These are phyloP conservation scores for Hyaloperonospora arabidopsidis DNA, from an alignment of 352 stramenopile genomes.

Conservation along the genomic window DNA sequence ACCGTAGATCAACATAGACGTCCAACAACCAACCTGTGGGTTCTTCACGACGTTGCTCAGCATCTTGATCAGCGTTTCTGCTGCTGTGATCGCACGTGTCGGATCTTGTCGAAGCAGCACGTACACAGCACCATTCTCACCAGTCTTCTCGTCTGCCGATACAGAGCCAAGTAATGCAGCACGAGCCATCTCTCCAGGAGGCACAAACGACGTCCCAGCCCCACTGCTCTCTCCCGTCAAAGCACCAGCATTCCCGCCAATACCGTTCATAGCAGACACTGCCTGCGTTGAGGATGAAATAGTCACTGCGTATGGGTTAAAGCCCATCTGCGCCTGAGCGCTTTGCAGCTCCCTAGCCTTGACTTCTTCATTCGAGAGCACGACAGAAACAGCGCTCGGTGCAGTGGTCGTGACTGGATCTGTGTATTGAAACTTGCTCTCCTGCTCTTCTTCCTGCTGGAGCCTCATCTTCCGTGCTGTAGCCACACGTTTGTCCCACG, in stretches of 20 bases:
- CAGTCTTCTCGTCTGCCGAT: not conserved
- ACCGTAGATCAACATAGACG: not conserved
- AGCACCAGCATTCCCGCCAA: slow-evolving; percentile 15
- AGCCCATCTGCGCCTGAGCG: slow-evolving; percentile 52
- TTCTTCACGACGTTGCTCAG: slow-evolving; percentile 57
- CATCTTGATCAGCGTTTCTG: slow-evolving; percentile 67
- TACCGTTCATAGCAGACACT: slow-evolving; percentile 45
- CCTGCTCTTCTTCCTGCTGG: slow-evolving; percentile 44
- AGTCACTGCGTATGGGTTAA: slow-evolving; percentile 63
- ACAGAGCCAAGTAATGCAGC: slow-evolving; percentile 4
- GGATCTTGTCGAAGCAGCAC: slow-evolving; percentile 56
- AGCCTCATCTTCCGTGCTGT: slow-evolving; percentile 43
- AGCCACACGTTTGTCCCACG: slow-evolving; percentile 63
- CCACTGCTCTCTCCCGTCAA: not conserved
- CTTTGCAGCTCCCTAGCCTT: slow-evolving; percentile 52
- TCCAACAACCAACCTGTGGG: slow-evolving; percentile 31
- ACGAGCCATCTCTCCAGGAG: slow-evolving; percentile 16
- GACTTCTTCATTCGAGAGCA: slow-evolving; percentile 56
- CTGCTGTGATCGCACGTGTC: slow-evolving; percentile 36
- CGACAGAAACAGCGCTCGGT: slow-evolving; percentile 11
- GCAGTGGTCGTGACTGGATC: slow-evolving; percentile 12
- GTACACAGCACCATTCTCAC: slow-evolving; percentile 44
- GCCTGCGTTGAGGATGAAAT: slow-evolving; percentile 61
- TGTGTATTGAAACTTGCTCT: slow-evolving; percentile 31
- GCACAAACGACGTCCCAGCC: slow-evolving; percentile 10